Base-by-base conservation (phyloP, 164 flowering plant genomes). In the Brasenia schreberi region DNA sequence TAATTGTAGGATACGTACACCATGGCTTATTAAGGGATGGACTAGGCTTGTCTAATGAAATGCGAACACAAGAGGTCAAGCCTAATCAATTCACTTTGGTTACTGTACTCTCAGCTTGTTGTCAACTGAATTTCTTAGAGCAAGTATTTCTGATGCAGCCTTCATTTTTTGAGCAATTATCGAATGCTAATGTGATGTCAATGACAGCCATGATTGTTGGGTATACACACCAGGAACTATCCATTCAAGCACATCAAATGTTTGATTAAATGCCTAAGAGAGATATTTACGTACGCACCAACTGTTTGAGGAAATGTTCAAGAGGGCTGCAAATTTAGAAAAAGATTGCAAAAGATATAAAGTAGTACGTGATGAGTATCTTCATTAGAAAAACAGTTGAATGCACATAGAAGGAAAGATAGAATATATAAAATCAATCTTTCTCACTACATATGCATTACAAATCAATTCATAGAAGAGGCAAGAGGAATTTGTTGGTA, bases 151-250 rank as follows among this genome's bases (percentile, higher is more conserved):
- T 53, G 92, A 85, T 85, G 95, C 95, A 66, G 74, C 79, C 45
- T 66, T 65, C 0, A 62, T 16, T 16, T 14, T 82, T 89, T 69
- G 78, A 81, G 63, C 87, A 83, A 71, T 70, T 76, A 45, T 44
- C 68, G 42, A 18, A 39, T 16, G 60, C 73, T 53, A 90, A 89
- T 81, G 70, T 86, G 45, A 82, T 89, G 52, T 78, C 86, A 3
- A 87, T 94, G 97, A 86, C 92, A 9, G 85, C 96, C 12, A 85
- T 92, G 96, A 86, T 89, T 66, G 86, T 77, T 63, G 96, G 96
- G 33, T 87, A 86, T 71, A 71, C 82, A 7, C 90, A 82, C 64
- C 76, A 71, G 64, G 83, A 79, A 65, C 68, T 64, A 19, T 77
- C 82, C 1, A 3, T 65, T 19, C 77, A 86, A 73, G 90, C 92